These are phyloP conservation scores for Eutypella sp. DNA, from an alignment of 2,329 filamentous ascomycete species.

Conservation along the genomic window DNA sequence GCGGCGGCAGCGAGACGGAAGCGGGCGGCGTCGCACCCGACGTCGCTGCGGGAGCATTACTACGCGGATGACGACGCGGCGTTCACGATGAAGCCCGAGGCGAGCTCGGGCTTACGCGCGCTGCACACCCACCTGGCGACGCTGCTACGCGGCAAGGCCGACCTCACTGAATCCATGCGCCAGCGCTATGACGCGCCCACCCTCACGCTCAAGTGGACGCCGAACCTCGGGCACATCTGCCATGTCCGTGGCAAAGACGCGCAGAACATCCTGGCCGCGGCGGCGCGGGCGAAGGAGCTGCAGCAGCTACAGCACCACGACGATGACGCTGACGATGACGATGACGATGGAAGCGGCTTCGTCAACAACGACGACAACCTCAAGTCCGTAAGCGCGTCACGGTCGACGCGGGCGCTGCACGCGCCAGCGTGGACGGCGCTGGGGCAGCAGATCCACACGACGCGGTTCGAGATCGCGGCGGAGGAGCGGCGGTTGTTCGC, in stretches of 20 bases:
- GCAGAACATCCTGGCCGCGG: conserved; percentile 22
- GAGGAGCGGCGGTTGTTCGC: conserved; percentile 83
- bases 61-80: conserved; percentile 52
- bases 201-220: conserved; percentile 79
- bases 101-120: conserved; percentile 58
- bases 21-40: conserved; percentile 29
- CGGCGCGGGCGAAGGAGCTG: neutral
- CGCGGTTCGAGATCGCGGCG: conserved; percentile 68
- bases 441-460: conserved; percentile 73
- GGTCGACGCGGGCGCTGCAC: conserved; percentile 80
- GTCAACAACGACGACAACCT: conserved; percentile 34
- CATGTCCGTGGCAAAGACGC: conserved; percentile 82
- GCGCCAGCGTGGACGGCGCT: conserved; percentile 78
- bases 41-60: conserved; percentile 53
- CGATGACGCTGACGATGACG: neutral
- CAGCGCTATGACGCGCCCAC: conserved; percentile 55
- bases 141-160: conserved; percentile 55
- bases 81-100: conserved; percentile 63
- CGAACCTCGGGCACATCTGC: conserved; percentile 82
- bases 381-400: conserved; percentile 75
- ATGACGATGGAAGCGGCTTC: conserved; percentile 15
- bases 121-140: conserved; percentile 64
- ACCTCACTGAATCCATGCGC: conserved; percentile 58
- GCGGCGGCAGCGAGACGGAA: conserved; percentile 30
- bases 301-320: neutral